A percentile compares a stretch with the other conserved stretches of the same genome.
Evolutionary conservation across 2,329 filamentous ascomycete genomes (phyloP).

Genomic region (Fusarium zealandicum): DNA sequence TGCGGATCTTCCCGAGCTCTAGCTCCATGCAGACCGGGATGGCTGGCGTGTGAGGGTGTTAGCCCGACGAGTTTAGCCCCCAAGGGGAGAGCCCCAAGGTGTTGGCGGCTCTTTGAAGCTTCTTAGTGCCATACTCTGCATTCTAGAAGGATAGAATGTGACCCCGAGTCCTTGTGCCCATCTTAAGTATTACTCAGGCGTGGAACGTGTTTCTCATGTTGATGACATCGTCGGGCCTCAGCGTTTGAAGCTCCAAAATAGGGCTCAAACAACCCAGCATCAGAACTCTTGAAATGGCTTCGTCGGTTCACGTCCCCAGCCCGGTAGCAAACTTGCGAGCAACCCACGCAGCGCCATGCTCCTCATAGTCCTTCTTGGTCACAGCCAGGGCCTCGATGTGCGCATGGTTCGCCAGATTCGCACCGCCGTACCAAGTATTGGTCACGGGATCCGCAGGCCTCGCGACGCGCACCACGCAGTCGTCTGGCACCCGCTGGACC

Average conservation of each 20-base stretch:
- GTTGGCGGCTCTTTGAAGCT: background rate
- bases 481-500: slow-evolving; percentile 73
- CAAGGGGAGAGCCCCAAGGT: background rate
- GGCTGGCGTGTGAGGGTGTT: background rate
- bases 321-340: slow-evolving; percentile 69
- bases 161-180: too few species aligned
- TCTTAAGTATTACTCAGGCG: too few species aligned
- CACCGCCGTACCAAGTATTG: slow-evolving; percentile 87
- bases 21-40: background rate
- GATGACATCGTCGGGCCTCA: too few species aligned
- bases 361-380: slow-evolving; percentile 90
- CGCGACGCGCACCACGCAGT: slow-evolving; percentile 78
- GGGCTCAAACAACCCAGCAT: too few species aligned
- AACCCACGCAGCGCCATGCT: slow-evolving; percentile 79
- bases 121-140: too few species aligned
- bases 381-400: slow-evolving; percentile 74
- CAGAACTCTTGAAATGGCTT: too few species aligned
- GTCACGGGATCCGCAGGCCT: slow-evolving; percentile 75
- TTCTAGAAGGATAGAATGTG: too few species aligned
- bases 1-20: background rate
- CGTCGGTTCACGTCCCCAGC: slow-evolving; percentile 29
- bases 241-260: too few species aligned
- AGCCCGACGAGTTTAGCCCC: background rate
- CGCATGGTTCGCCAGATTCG: slow-evolving; percentile 73
- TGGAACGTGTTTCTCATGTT: too few species aligned